These are phyloP conservation scores for Fusarium hainanense DNA, from an alignment of 2,329 filamentous ascomycete species.

Conservation along the genomic window DNA sequence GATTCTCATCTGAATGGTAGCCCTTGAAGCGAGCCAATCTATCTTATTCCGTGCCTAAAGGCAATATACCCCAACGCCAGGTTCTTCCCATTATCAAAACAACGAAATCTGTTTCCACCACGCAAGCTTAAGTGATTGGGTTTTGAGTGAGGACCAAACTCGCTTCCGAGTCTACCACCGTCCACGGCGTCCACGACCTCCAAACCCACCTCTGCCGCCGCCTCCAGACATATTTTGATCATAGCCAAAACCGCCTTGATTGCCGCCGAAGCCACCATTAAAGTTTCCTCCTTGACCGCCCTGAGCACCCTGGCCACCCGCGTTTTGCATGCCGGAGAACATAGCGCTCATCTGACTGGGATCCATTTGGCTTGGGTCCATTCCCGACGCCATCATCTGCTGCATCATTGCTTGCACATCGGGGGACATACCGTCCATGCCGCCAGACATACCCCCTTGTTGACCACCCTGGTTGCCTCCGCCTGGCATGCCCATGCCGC, in stretches of 20 bases:
- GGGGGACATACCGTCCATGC: constrained; percentile 72
- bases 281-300: constrained; percentile 65
- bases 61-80: constrained; percentile 44
- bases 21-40: constrained; percentile 33
- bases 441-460: constrained; percentile 57
- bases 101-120: constrained; percentile 20
- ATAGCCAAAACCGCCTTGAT: constrained; percentile 64
- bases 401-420: constrained; percentile 78
- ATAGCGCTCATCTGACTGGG: constrained; percentile 67
- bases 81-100: constrained; percentile 40
- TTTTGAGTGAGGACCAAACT: neutral
- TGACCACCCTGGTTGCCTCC: constrained; percentile 49
- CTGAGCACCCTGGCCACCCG: constrained; percentile 55
- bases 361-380: constrained; percentile 75
- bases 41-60: constrained; percentile 38
- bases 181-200: constrained; percentile 44
- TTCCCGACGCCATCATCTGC: constrained; percentile 74
- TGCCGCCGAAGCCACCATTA: constrained; percentile 64
- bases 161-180: constrained; percentile 31
- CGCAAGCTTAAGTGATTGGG: neutral
- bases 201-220: constrained; percentile 51
- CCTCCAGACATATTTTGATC: constrained; percentile 60
- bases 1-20: constrained; percentile 11
- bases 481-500: constrained; percentile 57
- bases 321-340: constrained; percentile 68